Evolutionary conservation across 139 green algal species (phyloP).

Genomic region (Chlorella sp.): DNA sequence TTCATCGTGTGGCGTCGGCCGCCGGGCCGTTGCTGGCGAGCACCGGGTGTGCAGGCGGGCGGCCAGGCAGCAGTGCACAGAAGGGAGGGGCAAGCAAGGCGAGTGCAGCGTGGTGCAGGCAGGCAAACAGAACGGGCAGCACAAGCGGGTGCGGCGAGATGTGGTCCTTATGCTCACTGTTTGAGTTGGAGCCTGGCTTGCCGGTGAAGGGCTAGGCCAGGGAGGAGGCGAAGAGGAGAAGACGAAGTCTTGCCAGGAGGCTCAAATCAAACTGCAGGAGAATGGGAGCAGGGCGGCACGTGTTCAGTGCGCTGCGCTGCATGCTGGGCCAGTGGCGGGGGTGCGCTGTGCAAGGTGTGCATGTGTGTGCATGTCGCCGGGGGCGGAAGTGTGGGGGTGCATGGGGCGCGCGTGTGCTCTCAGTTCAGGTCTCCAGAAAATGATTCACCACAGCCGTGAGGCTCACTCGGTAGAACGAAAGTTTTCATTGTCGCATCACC

Average conservation of each 20-base stretch:
- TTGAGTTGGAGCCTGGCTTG: too few relatives aligned
- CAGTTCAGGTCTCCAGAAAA: constrained; percentile 63
- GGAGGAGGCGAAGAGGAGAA: neutral
- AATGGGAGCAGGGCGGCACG: too few relatives aligned
- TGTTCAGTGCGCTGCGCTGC: too few relatives aligned
- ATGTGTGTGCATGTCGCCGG: neutral
- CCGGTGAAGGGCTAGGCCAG: neutral
- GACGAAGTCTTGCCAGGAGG: neutral
- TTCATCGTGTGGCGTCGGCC: constrained; percentile 37
- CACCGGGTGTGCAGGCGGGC: too few relatives aligned
- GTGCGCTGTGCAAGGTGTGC: neutral
- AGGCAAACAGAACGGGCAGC: neutral
- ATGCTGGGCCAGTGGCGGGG: too few relatives aligned
- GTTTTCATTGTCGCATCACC: constrained; percentile 53
- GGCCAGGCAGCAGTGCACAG: neutral
- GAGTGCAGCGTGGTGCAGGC: neutral
- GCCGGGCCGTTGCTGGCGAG: neutral
- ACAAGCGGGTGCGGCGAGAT: neutral
- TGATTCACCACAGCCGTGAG: constrained; percentile 37
- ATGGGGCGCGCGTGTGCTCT: constrained; percentile 15
- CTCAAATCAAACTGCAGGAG: neutral
- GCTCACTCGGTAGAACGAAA: constrained; percentile 61
- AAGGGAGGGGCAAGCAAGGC: neutral
- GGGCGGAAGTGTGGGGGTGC: neutral
- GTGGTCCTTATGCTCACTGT: neutral